These are phyloP conservation scores for Huntiella savannae DNA, from an alignment of 2,329 filamentous ascomycete species.

Conservation along the genomic window DNA sequence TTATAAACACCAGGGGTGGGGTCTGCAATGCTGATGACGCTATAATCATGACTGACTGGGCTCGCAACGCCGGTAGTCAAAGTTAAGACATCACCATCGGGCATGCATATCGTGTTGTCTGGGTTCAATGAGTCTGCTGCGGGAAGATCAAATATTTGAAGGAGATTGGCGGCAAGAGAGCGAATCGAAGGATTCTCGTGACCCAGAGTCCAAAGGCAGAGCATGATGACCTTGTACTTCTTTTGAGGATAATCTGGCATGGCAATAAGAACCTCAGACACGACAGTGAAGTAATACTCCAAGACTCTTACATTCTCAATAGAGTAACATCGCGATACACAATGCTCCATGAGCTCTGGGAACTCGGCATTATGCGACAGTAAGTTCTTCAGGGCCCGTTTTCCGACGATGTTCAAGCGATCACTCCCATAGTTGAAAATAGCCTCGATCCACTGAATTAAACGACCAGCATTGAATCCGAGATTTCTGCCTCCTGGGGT, in stretches of 20 bases:
- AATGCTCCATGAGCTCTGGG: constrained; percentile 68
- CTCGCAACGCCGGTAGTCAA: not conserved
- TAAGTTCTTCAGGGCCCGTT: constrained; percentile 71
- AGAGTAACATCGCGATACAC: constrained; percentile 78
- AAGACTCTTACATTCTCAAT: constrained; percentile 65
- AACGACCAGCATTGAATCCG: constrained; percentile 78
- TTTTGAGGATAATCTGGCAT: constrained; percentile 64
- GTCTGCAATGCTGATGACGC: constrained; percentile 74
- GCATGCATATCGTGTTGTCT: not conserved
- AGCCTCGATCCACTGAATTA: constrained; percentile 87
- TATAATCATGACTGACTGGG: not conserved
- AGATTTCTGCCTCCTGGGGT: constrained; percentile 76
- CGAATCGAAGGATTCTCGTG: constrained; percentile 79
- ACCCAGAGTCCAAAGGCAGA: constrained; percentile 80
- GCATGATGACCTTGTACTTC: constrained; percentile 78
- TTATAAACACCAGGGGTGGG: constrained; percentile 98
- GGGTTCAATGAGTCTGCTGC: constrained; percentile 46
- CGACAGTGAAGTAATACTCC: constrained; percentile 88
- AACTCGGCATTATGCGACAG: constrained; percentile 82
- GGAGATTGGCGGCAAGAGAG: constrained; percentile 65
- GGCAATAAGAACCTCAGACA: constrained; percentile 70
- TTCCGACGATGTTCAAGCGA: constrained; percentile 75
- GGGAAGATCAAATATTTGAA: constrained; percentile 40
- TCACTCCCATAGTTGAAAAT: constrained; percentile 90
- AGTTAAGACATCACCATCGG: not conserved